Base-by-base conservation (phyloP, 2,329 filamentous ascomycete species). In the Emericellopsis atlantica region DNA sequence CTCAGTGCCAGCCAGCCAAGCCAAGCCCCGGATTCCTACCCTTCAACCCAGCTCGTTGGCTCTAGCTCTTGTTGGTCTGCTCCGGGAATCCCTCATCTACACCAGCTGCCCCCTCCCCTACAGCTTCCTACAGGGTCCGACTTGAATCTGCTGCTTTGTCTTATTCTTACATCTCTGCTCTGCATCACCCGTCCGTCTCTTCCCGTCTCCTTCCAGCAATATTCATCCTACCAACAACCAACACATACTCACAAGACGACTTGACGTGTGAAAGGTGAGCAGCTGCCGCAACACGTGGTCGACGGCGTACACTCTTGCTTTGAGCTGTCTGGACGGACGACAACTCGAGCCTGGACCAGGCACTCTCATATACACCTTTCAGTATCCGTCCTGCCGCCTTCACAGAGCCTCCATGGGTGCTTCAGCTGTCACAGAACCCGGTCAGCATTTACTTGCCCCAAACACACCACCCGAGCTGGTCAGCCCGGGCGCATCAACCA, bases 391-490 rank as follows among this genome's bases (percentile, higher is more conserved):
- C 7, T 16, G 16, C 34, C 34, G 16, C 4, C 4, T 26, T 24
- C 6, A 24, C 11, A 38, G 10, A 22, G 26, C 9, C 52, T 49
- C 50, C 64, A 76, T 76, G 72, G 72, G 70, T 62, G 65, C 70
- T 62, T 55, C 68, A 65, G 58, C 67, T 55, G 61, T 56, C 49
- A 52, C 67, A 59, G 69, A 74, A 54, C 59, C 67, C 56, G 64
- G 65, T 54, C 66, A 63, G 55, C 67, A 63, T 52, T 64, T 68
- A 56, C 60, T 64, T 54, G 58, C 65, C 47, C 70, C 70, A 53
- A 65, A 71, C 50, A 74, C 71, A 46, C 71, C 72, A 45, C 70
- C 70, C 43, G 72, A 72, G 50, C 56, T 73, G 52, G 62, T 67
- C 50, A 75, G 70, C 55, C 67, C 69, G 44, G 66, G 65, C 42